Evolutionary conservation across 805 yeast genomes (phyloP), one percentile per base, ranked within the genome.

Genomic region (Ogataea neopini): DNA sequence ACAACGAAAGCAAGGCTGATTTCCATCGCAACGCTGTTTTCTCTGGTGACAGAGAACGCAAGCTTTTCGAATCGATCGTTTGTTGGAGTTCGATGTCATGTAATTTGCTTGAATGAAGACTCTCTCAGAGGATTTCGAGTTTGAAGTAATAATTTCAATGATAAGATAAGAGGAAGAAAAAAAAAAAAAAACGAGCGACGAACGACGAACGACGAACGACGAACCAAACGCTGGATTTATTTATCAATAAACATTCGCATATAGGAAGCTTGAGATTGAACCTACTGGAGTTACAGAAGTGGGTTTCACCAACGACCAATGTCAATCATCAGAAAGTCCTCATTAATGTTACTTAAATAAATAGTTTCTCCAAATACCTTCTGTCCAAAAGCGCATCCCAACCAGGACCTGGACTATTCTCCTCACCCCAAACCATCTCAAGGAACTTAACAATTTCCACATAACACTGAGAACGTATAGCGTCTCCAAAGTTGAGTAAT

Each of bases 391-490:
- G 19, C 22, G 45, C 47, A 34, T 52, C 45, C 43, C 45, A 49
- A 10, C 51, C 56, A 3, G 40, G 40, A 5, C 49, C 51, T 1
- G 41, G 44, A 3, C 17, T 17, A 1, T 37, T 37, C 10, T 43
- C 48, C 10, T 41, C 14, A 1, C 50, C 57, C 59, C 59, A 56
- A n/a, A 43, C 43, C 20, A 28, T 28, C 10, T 51, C 42, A 7
- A 51, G 40, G 32, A 56, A 51, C 8, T 50, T 37, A 9, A 45
- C 39, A 18, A 56, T 53, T 14, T 45, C 41, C 6, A 11, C 29
- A n/a, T 38, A 47, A 35, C 53, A 51, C 9, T 23, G 14, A 7
- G 23, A 38, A 11, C 47, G 39, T 11, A 51, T 36, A 5, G 48
- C 54, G 17, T 49, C 47, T 9, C 53, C 50, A 32, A 56, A 49